Percentiles rank a stretch among this genome's conserved stretches.
phyloP scores from a whole-genome alignment of 768 basidiomycete genomes.

The Tephrocybe sp. region DNA sequence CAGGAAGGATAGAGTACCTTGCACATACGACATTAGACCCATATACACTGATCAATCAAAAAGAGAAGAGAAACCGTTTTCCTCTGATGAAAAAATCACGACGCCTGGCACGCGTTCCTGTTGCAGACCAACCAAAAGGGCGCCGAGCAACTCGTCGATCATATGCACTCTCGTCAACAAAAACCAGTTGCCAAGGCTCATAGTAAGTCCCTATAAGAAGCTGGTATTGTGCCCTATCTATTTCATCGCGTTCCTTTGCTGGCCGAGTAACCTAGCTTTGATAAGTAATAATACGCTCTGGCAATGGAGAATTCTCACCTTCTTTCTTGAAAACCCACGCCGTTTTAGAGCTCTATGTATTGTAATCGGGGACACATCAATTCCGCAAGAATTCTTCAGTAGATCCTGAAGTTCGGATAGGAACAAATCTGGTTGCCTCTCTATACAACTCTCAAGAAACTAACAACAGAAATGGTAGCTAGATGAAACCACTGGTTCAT shows the following conservation, averaged over 20 bases:
- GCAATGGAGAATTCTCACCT: conserved; percentile 1
- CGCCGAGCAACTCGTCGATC: conserved; percentile 20
- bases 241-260: conserved; percentile 22
- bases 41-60: too few species aligned
- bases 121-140: conserved; percentile 24
- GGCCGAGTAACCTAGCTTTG: background rate
- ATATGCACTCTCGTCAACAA: conserved; percentile 29
- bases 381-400: conserved; percentile 14
- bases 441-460: conserved; percentile 16
- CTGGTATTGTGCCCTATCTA: conserved; percentile 17
- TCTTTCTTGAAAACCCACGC: conserved; percentile 17
- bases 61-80: too few species aligned
- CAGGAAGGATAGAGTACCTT: too few species aligned
- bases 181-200: conserved; percentile 23
- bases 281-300: too few species aligned
- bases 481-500: too few species aligned
- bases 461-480: too few species aligned
- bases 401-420: conserved; percentile 18
- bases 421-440: conserved; percentile 18
- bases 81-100: too few species aligned
- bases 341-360: conserved; percentile 17
- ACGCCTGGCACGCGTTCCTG: conserved; percentile 21
- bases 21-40: too few species aligned
- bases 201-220: conserved; percentile 18
- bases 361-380: conserved; percentile 11